Evolutionary conservation across 225 moss, liverwort and hornwort genomes (phyloP).

Genomic region (Sphagnum contortum): DNA sequence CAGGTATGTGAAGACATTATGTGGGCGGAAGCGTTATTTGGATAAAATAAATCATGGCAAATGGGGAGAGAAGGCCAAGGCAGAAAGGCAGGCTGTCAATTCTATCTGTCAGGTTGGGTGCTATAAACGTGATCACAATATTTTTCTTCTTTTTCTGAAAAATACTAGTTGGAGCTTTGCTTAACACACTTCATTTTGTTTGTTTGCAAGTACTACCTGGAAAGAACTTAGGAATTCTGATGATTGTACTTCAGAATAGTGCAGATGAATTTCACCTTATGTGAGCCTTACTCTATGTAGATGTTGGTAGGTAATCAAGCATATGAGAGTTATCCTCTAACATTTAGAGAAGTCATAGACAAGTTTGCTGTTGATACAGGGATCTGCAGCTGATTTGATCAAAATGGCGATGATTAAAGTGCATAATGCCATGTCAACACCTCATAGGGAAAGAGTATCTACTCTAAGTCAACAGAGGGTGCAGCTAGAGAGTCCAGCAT

Average conservation of each 20-base stretch:
- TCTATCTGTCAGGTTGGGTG: constrained; percentile 76
- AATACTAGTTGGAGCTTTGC: neutral
- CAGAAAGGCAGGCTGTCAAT: constrained; percentile 93
- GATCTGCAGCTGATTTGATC: constrained; percentile 93
- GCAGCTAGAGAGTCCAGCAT: constrained; percentile 16
- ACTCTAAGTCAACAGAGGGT: constrained; percentile 8
- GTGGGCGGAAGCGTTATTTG: constrained; percentile 85
- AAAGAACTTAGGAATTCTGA: neutral
- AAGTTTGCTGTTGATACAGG: constrained; percentile 24
- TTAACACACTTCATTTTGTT: neutral
- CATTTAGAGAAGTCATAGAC: too few relatives aligned
- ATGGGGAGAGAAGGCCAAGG: constrained; percentile 81
- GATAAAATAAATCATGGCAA: constrained; percentile 82
- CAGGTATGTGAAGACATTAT: constrained; percentile 70
- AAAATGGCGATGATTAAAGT: constrained; percentile 95
- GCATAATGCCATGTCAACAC: constrained; percentile 41
- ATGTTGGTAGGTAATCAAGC: too few relatives aligned
- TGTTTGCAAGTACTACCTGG: neutral
- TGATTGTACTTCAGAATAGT: neutral
- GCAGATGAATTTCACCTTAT: too few relatives aligned
- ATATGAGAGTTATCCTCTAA: too few relatives aligned
- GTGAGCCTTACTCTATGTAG: too few relatives aligned
- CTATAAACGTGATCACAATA: neutral
- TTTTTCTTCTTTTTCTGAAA: neutral
- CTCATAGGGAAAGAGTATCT: constrained; percentile 1